Conservation (phyloP, 306 rosid genomes). For the Prunus fruticosa region DNA sequence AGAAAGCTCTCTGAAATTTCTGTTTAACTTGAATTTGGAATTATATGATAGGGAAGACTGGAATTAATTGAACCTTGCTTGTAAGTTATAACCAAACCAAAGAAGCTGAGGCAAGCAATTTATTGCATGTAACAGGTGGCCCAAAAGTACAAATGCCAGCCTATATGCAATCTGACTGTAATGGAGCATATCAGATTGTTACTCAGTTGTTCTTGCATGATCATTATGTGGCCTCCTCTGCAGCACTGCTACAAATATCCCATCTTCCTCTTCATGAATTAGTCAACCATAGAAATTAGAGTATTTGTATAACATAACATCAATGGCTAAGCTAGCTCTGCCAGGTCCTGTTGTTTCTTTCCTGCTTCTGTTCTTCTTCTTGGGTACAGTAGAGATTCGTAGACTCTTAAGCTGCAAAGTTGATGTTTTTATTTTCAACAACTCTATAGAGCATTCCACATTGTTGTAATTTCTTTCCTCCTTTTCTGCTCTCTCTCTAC, state of each 20-base stretch:
- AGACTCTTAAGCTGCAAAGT: neutral
- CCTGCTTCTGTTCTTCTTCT: constrained; percentile 5
- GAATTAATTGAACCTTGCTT: no score
- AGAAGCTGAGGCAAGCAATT: neutral
- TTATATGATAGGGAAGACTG: no score
- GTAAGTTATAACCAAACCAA: neutral
- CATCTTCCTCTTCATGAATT: neutral
- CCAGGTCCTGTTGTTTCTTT: neutral
- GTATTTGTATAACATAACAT: neutral
- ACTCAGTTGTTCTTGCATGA: neutral
- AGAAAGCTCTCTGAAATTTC: no score
- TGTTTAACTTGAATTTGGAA: no score
- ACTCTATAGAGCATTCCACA: neutral
- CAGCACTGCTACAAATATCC: neutral
- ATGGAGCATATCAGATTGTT: neutral
- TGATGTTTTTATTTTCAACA: neutral
- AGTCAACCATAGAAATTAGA: neutral
- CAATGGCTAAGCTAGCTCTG: neutral
- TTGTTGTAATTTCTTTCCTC: neutral
- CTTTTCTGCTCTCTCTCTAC: neutral
- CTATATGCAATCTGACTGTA: neutral
- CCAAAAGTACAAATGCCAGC: neutral
- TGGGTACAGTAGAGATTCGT: neutral
- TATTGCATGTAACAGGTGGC: neutral
- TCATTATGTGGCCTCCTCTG: no score